phyloP scores from a whole-genome alignment of 495 filamentous ascomycete genomes.

The Lophiotrema nucula region DNA sequence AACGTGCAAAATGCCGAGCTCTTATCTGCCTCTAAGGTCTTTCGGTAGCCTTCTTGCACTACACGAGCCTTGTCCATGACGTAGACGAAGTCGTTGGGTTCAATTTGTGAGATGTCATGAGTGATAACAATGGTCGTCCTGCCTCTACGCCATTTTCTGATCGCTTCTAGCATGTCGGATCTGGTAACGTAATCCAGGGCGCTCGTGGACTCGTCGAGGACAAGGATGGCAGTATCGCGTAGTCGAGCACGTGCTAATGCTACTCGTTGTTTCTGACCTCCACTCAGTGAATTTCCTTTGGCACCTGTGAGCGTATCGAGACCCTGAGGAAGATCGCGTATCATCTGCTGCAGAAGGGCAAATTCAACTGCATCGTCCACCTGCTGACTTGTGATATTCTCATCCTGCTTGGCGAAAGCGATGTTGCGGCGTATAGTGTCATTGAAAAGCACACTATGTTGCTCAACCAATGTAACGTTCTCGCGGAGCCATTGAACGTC shows the following conservation, averaged over 20 bases:
- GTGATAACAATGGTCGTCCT: slow-evolving; percentile 57
- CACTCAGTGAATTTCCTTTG: slow-evolving; percentile 71
- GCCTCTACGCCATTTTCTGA: slow-evolving; percentile 43
- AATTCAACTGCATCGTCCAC: slow-evolving; percentile 60
- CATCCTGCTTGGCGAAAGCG: slow-evolving; percentile 62
- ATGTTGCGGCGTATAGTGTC: slow-evolving; percentile 80
- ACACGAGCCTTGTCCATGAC: slow-evolving; percentile 71
- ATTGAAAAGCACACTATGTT: slow-evolving; percentile 79
- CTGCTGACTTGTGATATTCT: slow-evolving; percentile 48
- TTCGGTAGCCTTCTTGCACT: slow-evolving; percentile 65
- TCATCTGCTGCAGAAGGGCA: slow-evolving; percentile 69
- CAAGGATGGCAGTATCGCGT: slow-evolving; percentile 45
- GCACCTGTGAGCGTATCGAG: slow-evolving; percentile 70
- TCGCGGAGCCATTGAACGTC: slow-evolving; percentile 71
- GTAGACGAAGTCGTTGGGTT: slow-evolving; percentile 72
- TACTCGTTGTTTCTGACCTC: slow-evolving; percentile 64
- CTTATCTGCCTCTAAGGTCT: slow-evolving; percentile 44
- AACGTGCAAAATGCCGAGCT: slow-evolving; percentile 38
- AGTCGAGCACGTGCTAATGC: slow-evolving; percentile 45
- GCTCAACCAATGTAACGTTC: slow-evolving; percentile 81
- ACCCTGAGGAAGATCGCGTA: slow-evolving; percentile 70
- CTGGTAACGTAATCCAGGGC: slow-evolving; percentile 46
- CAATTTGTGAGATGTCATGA: slow-evolving; percentile 82
- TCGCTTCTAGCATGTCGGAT: slow-evolving; percentile 41
- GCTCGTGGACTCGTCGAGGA: slow-evolving; percentile 49